These are phyloP conservation scores for Saccharomycopsis synnaedendra DNA, from an alignment of 805 yeast genomes.

Conservation along the genomic window DNA sequence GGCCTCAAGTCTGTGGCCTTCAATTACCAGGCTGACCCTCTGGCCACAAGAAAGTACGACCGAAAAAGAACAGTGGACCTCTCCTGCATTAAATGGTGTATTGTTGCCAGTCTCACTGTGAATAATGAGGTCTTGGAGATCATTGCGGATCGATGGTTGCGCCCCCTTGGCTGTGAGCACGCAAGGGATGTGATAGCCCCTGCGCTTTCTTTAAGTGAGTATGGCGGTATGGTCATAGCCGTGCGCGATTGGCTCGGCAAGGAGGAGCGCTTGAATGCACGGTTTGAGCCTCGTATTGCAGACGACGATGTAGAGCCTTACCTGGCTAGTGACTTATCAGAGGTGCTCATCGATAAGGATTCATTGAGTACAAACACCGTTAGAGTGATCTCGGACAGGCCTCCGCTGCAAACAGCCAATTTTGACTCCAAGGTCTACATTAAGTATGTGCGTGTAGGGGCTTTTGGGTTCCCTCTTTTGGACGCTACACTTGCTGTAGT, in stretches of 20 bases:
- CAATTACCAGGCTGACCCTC: conserved; percentile 86
- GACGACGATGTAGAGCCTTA: conserved; percentile 27
- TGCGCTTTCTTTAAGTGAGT: conserved; percentile 77
- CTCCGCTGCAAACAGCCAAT: conserved; percentile 37
- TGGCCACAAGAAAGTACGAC: conserved; percentile 67
- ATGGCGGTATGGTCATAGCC: conserved; percentile 92
- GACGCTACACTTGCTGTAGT: conserved; percentile 91
- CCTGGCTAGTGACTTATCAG: conserved; percentile 36
- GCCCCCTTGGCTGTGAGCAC: conserved; percentile 76
- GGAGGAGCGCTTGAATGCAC: conserved; percentile 48
- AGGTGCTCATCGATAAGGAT: conserved; percentile 60
- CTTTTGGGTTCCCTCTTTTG: conserved; percentile 91
- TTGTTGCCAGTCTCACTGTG: conserved; percentile 78
- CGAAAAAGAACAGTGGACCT: conserved; percentile 68
- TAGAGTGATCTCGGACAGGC: conserved; percentile 49
- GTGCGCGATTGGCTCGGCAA: conserved; percentile 85
- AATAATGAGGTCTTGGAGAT: conserved; percentile 91
- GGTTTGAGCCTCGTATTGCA: conserved; percentile 25
- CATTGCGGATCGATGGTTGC: conserved; percentile 78
- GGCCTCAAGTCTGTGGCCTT: conserved; percentile 84
- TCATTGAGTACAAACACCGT: conserved; percentile 65
- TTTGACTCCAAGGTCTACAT: conserved; percentile 18
- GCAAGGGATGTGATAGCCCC: conserved; percentile 79
- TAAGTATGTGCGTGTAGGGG: conserved; percentile 47
- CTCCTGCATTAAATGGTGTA: conserved; percentile 75